Conservation (phyloP, 495 filamentous ascomycete genomes). For the Pseudomonodictys pantanalensis region DNA sequence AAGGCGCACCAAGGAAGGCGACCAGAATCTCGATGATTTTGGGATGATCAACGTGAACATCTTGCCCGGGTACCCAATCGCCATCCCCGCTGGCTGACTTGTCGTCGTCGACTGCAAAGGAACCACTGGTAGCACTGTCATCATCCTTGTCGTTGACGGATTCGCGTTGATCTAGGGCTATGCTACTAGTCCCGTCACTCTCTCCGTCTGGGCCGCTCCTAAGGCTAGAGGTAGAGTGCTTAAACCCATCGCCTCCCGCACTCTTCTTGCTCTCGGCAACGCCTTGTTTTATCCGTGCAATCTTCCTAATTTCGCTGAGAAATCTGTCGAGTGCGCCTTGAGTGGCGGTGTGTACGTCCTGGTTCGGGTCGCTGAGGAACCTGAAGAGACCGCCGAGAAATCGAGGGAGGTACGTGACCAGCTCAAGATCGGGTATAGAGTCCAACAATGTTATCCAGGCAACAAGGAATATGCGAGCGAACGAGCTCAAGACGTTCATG, state of each 20-base stretch:
- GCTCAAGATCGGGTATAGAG: slow-evolving; percentile 94
- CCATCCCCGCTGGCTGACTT: slow-evolving; percentile 72
- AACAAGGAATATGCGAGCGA: slow-evolving; percentile 91
- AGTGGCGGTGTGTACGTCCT: slow-evolving; percentile 89
- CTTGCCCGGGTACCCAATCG: slow-evolving; percentile 95
- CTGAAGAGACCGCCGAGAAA: slow-evolving; percentile 88
- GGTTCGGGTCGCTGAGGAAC: slow-evolving; percentile 87
- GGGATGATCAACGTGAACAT: slow-evolving; percentile 90
- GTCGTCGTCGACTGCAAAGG: slow-evolving; percentile 55
- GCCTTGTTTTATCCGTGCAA: slow-evolving; percentile 86
- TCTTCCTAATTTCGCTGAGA: slow-evolving; percentile 88
- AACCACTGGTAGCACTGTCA: slow-evolving; percentile 37
- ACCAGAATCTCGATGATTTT: slow-evolving; percentile 91
- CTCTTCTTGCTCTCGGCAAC: slow-evolving; percentile 80
- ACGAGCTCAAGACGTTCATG: slow-evolving; percentile 89
- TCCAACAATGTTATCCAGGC: slow-evolving; percentile 94
- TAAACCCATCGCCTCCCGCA: slow-evolving; percentile 62
- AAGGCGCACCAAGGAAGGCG: slow-evolving; percentile 74
- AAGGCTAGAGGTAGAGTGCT: slow-evolving; percentile 59
- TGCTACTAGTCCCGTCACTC: slow-evolving; percentile 20
- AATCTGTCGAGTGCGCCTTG: slow-evolving; percentile 90
- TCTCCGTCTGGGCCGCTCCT: slow-evolving; percentile 42
- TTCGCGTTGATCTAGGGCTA: slow-evolving; percentile 14
- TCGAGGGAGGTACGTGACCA: slow-evolving; percentile 87
- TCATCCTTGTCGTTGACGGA: slow-evolving; percentile 46